Evolutionary conservation across 768 basidiomycete species (phyloP), one percentile per base, ranked within the genome.

Genomic region (Kwoniella shandongensis): DNA sequence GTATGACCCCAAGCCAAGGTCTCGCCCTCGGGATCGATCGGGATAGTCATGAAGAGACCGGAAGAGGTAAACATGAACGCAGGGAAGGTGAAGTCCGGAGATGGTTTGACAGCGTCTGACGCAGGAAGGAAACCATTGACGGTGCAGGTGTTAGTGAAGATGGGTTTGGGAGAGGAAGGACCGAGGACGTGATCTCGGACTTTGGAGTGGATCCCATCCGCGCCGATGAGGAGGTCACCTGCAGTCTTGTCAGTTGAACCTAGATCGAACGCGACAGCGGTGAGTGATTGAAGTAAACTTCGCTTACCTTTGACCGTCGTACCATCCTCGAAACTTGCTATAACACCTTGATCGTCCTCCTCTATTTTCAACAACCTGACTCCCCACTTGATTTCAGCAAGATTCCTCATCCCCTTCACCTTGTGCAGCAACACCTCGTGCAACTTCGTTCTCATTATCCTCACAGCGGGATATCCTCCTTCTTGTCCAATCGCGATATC

Each of bases 211-310:
- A 66, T 66, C 11, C 69, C 69, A 48, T 71, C 69, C 6, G 64
- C 54, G n/a, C 67, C 69, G 39, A 71, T 59, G 3, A 68, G 54
- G 26, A 63, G 44, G 30, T 63, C 64, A 25, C 69, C 69, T 71
- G 57, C 22, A 22, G 17, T 41, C n/a, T n/a, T 32, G 32, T 32
- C 51, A 18, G 46, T 13, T 8, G 13, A 25, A 6, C 13, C 15
- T 8, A 29, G 36, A 10, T 4, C 13, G 32, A 32, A n/a, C n/a
- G n/a, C 11, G 10, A n/a, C n/a, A n/a, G n/a, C n/a, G n/a, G n/a
- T n/a, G n/a, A n/a, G n/a, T n/a, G n/a, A n/a, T n/a, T n/a, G n/a
- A 11, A 0, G 50, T 57, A 49, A 38, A 38, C 17, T 11, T 26
- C 10, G 22, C 54, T 40, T 36, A 56, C 54, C 54, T 39, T n/a